These are phyloP conservation scores for Hypoxylon cercidicola DNA, from an alignment of 495 filamentous ascomycete genomes.

Conservation along the genomic window DNA sequence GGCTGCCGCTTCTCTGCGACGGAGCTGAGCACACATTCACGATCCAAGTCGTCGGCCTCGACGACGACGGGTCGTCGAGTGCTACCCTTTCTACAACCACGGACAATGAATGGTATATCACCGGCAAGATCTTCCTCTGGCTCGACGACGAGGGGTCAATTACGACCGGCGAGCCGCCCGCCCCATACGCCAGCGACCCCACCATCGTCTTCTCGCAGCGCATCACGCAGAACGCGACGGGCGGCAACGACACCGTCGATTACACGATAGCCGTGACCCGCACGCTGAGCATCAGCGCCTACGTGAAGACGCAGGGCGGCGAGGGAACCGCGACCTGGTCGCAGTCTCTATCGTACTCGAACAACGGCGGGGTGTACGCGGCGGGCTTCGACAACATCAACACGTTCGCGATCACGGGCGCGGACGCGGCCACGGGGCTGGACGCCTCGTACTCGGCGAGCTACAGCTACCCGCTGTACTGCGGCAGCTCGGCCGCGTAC, in stretches of 20 bases:
- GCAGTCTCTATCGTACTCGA: conserved; percentile 69
- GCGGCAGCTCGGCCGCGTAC: conserved; percentile 63
- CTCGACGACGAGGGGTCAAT: conserved; percentile 64
- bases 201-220: conserved; percentile 53
- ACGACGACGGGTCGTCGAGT: conserved; percentile 58
- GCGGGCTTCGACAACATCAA: conserved; percentile 71
- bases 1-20: conserved; percentile 76
- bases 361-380: conserved; percentile 65
- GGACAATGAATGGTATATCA: conserved; percentile 80
- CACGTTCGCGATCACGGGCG: conserved; percentile 68
- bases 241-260: conserved; percentile 68
- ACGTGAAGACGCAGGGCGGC: conserved; percentile 62
- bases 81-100: conserved; percentile 68
- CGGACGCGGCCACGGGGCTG: conserved; percentile 58
- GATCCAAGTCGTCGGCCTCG: conserved; percentile 73
- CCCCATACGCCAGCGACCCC: conserved; percentile 35
- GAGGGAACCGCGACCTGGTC: conserved; percentile 62
- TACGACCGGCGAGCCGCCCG: conserved; percentile 61
- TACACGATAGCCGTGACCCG: conserved; percentile 71
- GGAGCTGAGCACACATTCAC: conserved; percentile 74
- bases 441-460: conserved; percentile 48
- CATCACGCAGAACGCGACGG: conserved; percentile 58
- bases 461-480: conserved; percentile 73
- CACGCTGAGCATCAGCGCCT: conserved; percentile 63
- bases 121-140: conserved; percentile 88